Conservation (phyloP, 1,284 basidiomycete species). For the Rhodotorula mucilaginosa region DNA sequence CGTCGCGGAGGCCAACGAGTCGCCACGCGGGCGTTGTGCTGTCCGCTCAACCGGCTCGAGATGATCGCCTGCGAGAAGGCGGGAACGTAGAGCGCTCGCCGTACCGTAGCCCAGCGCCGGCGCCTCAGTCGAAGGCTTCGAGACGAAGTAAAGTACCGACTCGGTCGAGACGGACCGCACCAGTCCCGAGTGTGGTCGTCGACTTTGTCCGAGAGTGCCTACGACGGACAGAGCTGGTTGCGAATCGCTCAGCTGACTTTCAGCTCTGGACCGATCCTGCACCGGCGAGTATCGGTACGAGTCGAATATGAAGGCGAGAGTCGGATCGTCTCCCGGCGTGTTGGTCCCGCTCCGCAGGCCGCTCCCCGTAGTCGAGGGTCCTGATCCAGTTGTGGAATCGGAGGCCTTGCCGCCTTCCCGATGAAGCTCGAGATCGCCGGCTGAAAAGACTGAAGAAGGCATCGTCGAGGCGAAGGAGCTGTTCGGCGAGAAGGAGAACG, state of each 20-base stretch:
- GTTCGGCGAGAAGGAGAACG: slow-evolving; percentile 6
- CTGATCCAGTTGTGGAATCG: background rate
- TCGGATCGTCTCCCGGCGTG: slow-evolving; percentile 19
- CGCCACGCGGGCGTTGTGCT: too few species aligned
- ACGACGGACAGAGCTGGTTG: background rate
- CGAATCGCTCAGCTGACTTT: background rate
- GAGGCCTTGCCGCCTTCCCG: background rate
- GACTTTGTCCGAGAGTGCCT: too few species aligned
- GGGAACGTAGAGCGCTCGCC: too few species aligned
- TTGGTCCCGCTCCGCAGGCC: background rate
- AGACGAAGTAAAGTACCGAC: too few species aligned
- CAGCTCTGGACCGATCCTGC: background rate
- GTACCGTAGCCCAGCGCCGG: too few species aligned
- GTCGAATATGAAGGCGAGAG: slow-evolving; percentile 30
- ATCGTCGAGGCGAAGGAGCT: slow-evolving; percentile 1
- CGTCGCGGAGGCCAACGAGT: too few species aligned
- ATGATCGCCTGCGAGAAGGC: too few species aligned
- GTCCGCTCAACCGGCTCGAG: too few species aligned
- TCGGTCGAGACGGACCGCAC: too few species aligned
- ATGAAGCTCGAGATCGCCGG: background rate
- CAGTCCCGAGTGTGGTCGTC: too few species aligned
- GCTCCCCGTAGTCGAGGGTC: too few species aligned
- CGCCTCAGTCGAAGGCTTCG: too few species aligned
- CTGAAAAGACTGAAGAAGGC: background rate
- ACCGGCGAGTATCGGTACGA: slow-evolving; percentile 21